A percentile compares a stretch with the other conserved stretches of the same genome.
These are phyloP conservation scores for Nigrospora oryzae DNA, from an alignment of 2,329 filamentous ascomycete species.

Conservation along the genomic window DNA sequence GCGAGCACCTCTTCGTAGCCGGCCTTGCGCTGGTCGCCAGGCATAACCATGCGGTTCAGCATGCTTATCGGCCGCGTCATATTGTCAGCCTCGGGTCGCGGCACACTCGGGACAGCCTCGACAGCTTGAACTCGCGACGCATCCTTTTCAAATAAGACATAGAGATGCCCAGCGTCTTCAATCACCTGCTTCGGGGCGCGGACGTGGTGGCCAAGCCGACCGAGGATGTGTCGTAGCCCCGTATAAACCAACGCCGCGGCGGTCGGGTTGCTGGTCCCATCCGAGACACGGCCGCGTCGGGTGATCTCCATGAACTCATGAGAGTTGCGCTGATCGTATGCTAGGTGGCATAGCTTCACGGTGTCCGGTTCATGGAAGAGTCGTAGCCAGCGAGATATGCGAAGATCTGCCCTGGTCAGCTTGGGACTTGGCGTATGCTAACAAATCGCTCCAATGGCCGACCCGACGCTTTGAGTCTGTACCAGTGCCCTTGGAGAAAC, in stretches of 20 bases:
- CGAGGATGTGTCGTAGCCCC: slow-evolving; percentile 29
- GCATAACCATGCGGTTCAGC: slow-evolving; percentile 20
- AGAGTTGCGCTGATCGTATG: slow-evolving; percentile 1
- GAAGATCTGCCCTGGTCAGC: background rate
- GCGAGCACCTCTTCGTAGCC: slow-evolving; percentile 8
- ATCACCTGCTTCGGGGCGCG: slow-evolving; percentile 29
- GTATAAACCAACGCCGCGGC: slow-evolving; percentile 12
- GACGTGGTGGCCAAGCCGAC: slow-evolving; percentile 33
- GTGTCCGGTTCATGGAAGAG: background rate
- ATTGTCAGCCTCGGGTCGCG: slow-evolving; percentile 14
- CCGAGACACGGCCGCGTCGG: background rate
- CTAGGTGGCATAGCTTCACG: background rate
- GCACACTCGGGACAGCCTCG: background rate
- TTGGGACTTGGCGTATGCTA: too few species aligned
- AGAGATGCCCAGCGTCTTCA: slow-evolving; percentile 18
- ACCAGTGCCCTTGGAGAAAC: too few species aligned
- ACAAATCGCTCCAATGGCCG: too few species aligned
- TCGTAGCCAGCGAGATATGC: background rate
- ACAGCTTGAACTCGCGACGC: slow-evolving; percentile 16
- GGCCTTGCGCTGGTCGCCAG: slow-evolving; percentile 4
- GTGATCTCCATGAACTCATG: background rate
- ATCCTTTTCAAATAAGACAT: slow-evolving; percentile 19
- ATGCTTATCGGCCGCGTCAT: slow-evolving; percentile 21
- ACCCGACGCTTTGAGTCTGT: too few species aligned
- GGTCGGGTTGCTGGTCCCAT: background rate